Percentiles rank a stretch among this genome's conserved stretches.
These are phyloP conservation scores for Capronia epimyces DNA, from an alignment of 2,329 filamentous ascomycete genomes.

Conservation along the genomic window DNA sequence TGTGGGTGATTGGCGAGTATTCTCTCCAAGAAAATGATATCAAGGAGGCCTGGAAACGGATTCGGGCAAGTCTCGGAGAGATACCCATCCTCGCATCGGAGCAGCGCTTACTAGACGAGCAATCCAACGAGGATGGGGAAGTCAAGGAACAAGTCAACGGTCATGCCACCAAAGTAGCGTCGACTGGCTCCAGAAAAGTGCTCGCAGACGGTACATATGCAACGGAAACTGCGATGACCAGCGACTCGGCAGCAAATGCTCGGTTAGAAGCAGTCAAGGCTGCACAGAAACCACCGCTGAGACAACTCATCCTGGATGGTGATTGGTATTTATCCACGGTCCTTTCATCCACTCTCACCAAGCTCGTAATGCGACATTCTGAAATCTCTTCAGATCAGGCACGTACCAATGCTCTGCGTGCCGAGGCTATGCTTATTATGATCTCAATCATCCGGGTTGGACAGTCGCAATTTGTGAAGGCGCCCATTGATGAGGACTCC, in stretches of 20 bases:
- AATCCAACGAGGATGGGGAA: slow-evolving; percentile 63
- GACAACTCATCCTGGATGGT: slow-evolving; percentile 91
- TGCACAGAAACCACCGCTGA: slow-evolving; percentile 88
- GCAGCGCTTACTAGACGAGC: slow-evolving; percentile 82
- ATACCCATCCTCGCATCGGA: slow-evolving; percentile 96
- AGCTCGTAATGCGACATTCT: slow-evolving; percentile 94
- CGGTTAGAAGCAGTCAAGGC: slow-evolving; percentile 95
- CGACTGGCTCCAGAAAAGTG: slow-evolving; percentile 72
- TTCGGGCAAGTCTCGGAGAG: slow-evolving; percentile 87
- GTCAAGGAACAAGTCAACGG: slow-evolving; percentile 68
- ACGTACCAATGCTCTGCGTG: slow-evolving; percentile 86
- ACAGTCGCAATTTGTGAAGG: slow-evolving; percentile 98
- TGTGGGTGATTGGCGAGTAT: slow-evolving; percentile 98
- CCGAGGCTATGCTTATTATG: slow-evolving; percentile 99
- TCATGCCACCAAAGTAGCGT: slow-evolving; percentile 63
- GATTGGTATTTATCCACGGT: slow-evolving; percentile 96
- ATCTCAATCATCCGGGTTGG: slow-evolving; percentile 97
- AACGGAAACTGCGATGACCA: slow-evolving; percentile 91
- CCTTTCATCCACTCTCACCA: slow-evolving; percentile 90
- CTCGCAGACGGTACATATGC: slow-evolving; percentile 96
- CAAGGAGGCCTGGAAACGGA: slow-evolving; percentile 92
- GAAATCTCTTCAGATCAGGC: slow-evolving; percentile 82
- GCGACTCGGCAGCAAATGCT: slow-evolving; percentile 80
- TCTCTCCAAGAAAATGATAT: slow-evolving; percentile 91
- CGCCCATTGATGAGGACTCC: slow-evolving; percentile 94